Conservation (phyloP, 441 rosid genomes). For the Gossypium trilobum region DNA sequence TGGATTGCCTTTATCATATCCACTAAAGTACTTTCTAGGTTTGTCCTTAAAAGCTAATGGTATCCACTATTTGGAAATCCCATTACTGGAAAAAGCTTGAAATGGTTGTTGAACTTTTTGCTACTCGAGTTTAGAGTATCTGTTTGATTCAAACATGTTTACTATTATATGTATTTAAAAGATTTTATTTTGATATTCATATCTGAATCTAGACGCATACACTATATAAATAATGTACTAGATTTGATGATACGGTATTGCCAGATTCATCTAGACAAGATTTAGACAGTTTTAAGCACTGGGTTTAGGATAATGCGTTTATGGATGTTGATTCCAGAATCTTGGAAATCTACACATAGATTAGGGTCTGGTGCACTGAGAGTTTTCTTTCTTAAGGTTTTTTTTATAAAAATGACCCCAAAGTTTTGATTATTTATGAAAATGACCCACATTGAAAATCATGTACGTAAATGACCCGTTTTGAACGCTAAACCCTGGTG, state of each 20-base stretch:
- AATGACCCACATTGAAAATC: too few species aligned
- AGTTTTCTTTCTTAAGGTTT: background rate
- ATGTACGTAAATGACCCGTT: too few species aligned
- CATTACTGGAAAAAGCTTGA: background rate
- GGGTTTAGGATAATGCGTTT: background rate
- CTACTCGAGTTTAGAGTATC: too few species aligned
- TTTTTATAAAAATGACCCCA: too few species aligned
- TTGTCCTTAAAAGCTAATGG: background rate
- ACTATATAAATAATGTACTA: background rate
- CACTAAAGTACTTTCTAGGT: too few species aligned
- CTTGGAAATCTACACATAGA: background rate
- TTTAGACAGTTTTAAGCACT: background rate
- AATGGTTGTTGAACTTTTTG: background rate
- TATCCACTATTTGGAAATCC: background rate
- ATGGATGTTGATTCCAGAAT: background rate
- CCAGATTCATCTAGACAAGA: background rate
- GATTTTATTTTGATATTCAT: too few species aligned
- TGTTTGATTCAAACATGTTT: background rate
- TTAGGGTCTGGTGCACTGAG: background rate
- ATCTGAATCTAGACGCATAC: background rate
- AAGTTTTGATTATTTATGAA: too few species aligned
- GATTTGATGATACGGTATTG: background rate
- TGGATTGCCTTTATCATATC: too few species aligned
- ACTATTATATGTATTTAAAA: too few species aligned
- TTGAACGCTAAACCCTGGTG: too few species aligned